Evolutionary conservation across 306 rosid genomes (phyloP), one percentile per base, ranked within the genome.

Genomic region (Oemleria cerasiformis): DNA sequence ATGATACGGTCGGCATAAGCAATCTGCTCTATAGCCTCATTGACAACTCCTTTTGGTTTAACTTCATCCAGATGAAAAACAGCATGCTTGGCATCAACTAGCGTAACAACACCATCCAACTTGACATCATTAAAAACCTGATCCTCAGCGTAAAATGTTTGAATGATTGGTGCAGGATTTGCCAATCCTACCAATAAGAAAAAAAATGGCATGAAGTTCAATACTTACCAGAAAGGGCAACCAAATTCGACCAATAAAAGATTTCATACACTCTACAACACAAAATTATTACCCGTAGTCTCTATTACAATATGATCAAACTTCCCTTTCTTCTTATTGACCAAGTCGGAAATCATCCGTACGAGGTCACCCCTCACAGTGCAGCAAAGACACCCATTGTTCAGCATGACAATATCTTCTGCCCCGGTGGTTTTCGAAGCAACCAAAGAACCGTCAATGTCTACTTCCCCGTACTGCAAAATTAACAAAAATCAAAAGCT

Each of bases 331-430:
- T 89, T 94, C 72, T 71, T 82, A 47, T 81, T 75, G 21, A 89
- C 99, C 72, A 94, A 73, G 38, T 94, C 97, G 0, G 86, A 10
- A 69, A 94, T 91, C 99, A 94, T 94, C 79, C 97, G 73, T 48
- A 91, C 98, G 39, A 93, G 97, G 73, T 93, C 98, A 68, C 97
- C 98, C 80, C 99, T 84, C 64, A 94, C 97, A 36, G 99, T 94
- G 85, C 99, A 94, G 86, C 99, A 94, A 75, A 91, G 99, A 64
- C 96, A 91, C 14, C 99, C 96, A 47, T 94, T 91, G 65, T 94
- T 94, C 78, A 94, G 72, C 97, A 94, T 86, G 74, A 94, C 76
- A 82, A 94, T 94, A 82, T 94, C 97, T 82, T 94, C 97, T 23
- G 97, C 99, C 0, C 94, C 97, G 13, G 98, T 84, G 9, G 96